Conservation (phyloP, 2,329 filamentous ascomycete genomes). For the Colletotrichum godetiae region DNA sequence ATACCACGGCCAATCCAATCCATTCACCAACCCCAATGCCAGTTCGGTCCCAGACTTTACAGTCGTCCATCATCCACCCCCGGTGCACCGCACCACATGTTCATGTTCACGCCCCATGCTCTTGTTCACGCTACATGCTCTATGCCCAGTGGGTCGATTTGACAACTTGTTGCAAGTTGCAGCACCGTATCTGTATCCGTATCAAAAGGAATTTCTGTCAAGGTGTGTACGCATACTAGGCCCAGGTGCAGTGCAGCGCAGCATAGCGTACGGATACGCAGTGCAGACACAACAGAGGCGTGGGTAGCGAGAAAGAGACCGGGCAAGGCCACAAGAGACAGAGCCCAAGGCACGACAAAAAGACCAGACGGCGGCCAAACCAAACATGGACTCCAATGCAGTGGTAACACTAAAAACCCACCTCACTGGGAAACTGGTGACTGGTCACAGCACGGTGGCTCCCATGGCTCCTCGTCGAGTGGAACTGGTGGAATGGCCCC, state of each 20-base stretch:
- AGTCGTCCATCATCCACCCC: neutral
- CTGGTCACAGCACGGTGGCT: slow-evolving; percentile 26
- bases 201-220: neutral
- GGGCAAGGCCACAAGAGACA: neutral
- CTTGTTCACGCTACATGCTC: neutral
- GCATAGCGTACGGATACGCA: neutral
- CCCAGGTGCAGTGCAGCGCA: neutral
- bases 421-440: slow-evolving; percentile 26
- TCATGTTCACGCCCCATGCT: neutral
- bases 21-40: slow-evolving; percentile 2
- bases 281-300: neutral
- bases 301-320: neutral
- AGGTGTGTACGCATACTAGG: too few species aligned
- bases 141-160: neutral
- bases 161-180: neutral
- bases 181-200: neutral
- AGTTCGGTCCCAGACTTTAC: neutral
- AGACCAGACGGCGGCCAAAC: slow-evolving; percentile 15
- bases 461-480: slow-evolving; percentile 16
- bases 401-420: slow-evolving; percentile 34
- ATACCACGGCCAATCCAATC: slow-evolving; percentile 6
- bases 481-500: slow-evolving; percentile 1
- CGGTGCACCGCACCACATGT: neutral
- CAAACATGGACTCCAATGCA: slow-evolving; percentile 30
- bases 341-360: neutral